These are phyloP conservation scores for Casuarina cunninghamiana DNA, from an alignment of 306 rosid genomes.

Conservation along the genomic window DNA sequence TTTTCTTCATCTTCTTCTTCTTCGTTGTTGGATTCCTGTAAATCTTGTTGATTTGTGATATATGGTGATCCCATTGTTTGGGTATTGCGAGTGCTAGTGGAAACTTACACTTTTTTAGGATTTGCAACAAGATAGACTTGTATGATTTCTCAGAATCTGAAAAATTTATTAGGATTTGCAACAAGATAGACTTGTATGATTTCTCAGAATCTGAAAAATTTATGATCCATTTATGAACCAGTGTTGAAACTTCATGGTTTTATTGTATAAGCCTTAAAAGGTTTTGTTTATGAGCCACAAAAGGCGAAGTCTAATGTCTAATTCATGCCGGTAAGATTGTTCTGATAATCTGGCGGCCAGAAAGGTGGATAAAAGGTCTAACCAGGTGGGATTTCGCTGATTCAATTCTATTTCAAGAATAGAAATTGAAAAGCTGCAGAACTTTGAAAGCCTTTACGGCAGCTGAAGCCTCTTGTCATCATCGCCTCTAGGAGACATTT, in stretches of 20 bases:
- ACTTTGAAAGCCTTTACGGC: too few relatives aligned
- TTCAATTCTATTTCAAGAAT: too few relatives aligned
- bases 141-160: conserved; percentile 19
- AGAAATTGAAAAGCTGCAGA: too few relatives aligned
- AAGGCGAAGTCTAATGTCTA: neutral
- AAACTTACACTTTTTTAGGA: conserved; percentile 30
- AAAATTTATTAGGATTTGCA: conserved; percentile 26
- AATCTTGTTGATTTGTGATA: conserved; percentile 13
- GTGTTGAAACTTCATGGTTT: neutral
- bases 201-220: conserved; percentile 20
- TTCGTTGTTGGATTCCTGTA: neutral
- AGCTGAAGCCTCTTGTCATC: too few relatives aligned
- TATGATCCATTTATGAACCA: conserved; percentile 6
- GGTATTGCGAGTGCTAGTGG: conserved; percentile 7
- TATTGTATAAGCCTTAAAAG: neutral
- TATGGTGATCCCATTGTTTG: conserved; percentile 10
- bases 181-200: conserved; percentile 17
- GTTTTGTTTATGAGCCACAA: neutral
- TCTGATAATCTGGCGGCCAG: neutral
- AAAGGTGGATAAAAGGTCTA: too few relatives aligned
- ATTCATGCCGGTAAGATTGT: neutral
- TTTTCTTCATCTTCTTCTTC: conserved; percentile 10
- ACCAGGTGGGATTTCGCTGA: too few relatives aligned
- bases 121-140: conserved; percentile 22
- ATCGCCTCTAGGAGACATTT: too few relatives aligned